Base-by-base conservation (phyloP, 495 filamentous ascomycete species). In the Neurospora intermedia region DNA sequence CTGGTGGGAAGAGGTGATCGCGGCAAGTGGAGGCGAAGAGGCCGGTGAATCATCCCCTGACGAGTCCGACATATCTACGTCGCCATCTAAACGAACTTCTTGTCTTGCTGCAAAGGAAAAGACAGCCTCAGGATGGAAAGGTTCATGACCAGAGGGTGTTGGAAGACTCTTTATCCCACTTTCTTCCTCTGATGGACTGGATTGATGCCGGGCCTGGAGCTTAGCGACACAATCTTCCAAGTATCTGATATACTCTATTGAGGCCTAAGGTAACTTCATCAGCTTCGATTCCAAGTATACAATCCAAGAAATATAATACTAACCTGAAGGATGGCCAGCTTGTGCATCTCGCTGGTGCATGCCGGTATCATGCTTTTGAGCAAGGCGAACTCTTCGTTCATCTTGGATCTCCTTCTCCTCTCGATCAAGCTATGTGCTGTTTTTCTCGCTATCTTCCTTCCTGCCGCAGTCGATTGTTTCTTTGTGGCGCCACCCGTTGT, bases 331-430 rank as follows among this genome's bases (percentile, higher is more conserved):
- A 99, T 98, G 3, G 94, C 94, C 69, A 99, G 86, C 84, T 99
- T 99, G 82, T 99, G 96, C 96, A 99, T 99, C 78, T 97, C 94
- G 16, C 94, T 93, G 9, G 83, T 84, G 78, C 96, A 98, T 1
- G 96, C 96, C 1, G 96, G 96, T 75, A 99, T 97, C 91, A 99
- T 92, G 78, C 91, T 89, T 83, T 98, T 98, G 73, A 99, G 83
- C 18, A 96, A 91, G 1, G 88, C 91, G 83, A 99, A 99, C 81
- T 98, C 96, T 78, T 98, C 96, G 77, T 99, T 99, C 96, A 99
- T 99, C 85, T 98, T 99, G 6, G 93, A 97, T 69, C 96, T 86
- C 75, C 96, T 85, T 69, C 96, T 84, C 18, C 96, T 88, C 83
- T 99, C 96, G 78, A 99, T 99, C 76, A 98, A 81, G 76, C 93